Conservation (phyloP, 75 land plant species). For the Selaginella moellendorffii region DNA sequence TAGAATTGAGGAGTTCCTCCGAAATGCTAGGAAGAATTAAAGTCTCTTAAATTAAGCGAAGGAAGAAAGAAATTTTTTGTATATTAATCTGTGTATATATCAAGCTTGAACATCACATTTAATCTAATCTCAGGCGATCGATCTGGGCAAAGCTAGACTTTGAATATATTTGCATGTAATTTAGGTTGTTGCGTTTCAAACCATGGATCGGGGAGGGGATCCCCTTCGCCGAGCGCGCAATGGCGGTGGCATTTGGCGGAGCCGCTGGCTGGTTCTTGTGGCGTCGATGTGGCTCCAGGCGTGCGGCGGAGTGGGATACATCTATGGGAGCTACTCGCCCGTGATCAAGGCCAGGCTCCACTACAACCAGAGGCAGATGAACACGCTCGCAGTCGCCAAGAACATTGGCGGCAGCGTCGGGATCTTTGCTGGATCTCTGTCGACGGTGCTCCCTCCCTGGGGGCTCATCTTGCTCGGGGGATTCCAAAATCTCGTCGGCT, state of each 20-base stretch:
- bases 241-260: too few relatives aligned
- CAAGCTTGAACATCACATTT: too few relatives aligned
- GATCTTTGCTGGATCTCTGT: constrained; percentile 51
- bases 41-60: too few relatives aligned
- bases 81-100: too few relatives aligned
- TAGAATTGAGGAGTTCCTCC: constrained; percentile 54
- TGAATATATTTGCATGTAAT: too few relatives aligned
- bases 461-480: constrained; percentile 55
- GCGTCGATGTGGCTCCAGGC: constrained; percentile 86
- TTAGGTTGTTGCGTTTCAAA: too few relatives aligned
- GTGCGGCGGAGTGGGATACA: constrained; percentile 63
- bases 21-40: too few relatives aligned
- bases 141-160: too few relatives aligned
- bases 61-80: too few relatives aligned
- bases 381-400: constrained; percentile 75
- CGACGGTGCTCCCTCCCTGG: constrained; percentile 73
- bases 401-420: constrained; percentile 85
- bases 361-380: constrained; percentile 70
- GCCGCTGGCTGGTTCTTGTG: constrained; percentile 81
- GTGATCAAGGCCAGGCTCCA: constrained; percentile 52
- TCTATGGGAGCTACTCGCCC: constrained; percentile 79
- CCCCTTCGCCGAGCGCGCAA: too few relatives aligned
- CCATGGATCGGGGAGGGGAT: too few relatives aligned
- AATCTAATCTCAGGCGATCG: too few relatives aligned
- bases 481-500: constrained; percentile 64